Evolutionary conservation across 257 asterid species (phyloP).

Genomic region (Scutellaria galericulata): DNA sequence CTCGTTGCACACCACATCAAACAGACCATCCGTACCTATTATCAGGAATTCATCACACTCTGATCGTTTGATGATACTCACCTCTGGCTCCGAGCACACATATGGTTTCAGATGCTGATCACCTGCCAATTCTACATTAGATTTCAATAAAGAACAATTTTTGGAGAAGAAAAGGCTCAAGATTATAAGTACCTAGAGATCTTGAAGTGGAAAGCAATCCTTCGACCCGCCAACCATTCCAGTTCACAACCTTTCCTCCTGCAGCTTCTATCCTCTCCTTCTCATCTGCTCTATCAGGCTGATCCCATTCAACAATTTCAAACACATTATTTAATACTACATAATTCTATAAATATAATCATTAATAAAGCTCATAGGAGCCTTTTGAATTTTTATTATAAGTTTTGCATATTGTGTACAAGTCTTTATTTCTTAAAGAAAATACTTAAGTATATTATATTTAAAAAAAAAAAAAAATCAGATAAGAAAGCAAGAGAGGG

Average conservation of each 20-base stretch:
- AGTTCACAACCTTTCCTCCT: conserved; percentile 50
- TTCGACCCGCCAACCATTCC: conserved; percentile 58
- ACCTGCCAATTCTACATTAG: conserved; percentile 38
- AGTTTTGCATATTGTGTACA: no score
- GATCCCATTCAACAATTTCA: background rate
- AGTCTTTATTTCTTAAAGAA: no score
- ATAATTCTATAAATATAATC: no score
- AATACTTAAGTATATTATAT: no score
- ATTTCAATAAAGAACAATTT: no score
- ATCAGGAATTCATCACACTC: conserved; percentile 57
- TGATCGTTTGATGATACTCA: conserved; percentile 40
- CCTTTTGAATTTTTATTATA: no score
- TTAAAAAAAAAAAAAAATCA: no score
- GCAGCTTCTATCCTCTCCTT: conserved; percentile 62
- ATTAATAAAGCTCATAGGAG: no score
- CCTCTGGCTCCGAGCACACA: conserved; percentile 58
- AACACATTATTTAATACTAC: background rate
- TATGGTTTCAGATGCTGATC: conserved; percentile 48
- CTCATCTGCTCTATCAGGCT: conserved; percentile 72
- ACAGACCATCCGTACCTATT: conserved; percentile 66
- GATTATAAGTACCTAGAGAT: conserved; percentile 49
- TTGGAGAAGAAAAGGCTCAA: no score
- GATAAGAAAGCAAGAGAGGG: no score
- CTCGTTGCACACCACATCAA: conserved; percentile 62
- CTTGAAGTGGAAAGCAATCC: conserved; percentile 65